Percentiles rank a stretch among this genome's conserved stretches.
These are phyloP conservation scores for Mesostigma viride DNA, from an alignment of 139 green algal genomes.

Conservation along the genomic window DNA sequence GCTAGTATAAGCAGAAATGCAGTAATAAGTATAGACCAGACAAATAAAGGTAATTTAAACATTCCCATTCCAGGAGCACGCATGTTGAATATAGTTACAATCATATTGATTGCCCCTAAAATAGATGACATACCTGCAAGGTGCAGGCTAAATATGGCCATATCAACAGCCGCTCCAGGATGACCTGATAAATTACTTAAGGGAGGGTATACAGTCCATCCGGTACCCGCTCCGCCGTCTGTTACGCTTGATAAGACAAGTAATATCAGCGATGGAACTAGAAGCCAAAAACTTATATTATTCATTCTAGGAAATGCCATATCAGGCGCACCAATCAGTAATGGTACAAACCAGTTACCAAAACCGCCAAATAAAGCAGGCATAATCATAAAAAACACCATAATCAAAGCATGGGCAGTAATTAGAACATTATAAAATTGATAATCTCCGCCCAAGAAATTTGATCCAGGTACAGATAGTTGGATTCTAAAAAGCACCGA, in stretches of 20 bases:
- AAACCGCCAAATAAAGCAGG: conserved; percentile 13
- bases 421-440: conserved; percentile 14
- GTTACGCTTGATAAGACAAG: conserved; percentile 5
- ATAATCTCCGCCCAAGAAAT: not conserved
- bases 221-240: conserved; percentile 8
- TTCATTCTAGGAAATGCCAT: conserved; percentile 24
- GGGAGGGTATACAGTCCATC: conserved; percentile 19
- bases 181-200: conserved; percentile 16
- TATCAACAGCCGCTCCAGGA: conserved; percentile 19
- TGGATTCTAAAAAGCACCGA: not conserved
- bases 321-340: conserved; percentile 14
- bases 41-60: conserved; percentile 36
- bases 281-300: conserved; percentile 25
- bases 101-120: conserved; percentile 31
- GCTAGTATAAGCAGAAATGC: conserved; percentile 38
- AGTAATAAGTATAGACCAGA: conserved; percentile 48
- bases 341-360: conserved; percentile 6
- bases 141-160: conserved; percentile 24
- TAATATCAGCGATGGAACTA: conserved; percentile 9
- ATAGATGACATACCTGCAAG: conserved; percentile 20
- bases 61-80: conserved; percentile 30
- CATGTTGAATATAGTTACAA: conserved; percentile 34
- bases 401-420: no score
- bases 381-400: conserved; percentile 15
- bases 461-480: not conserved